Conservation (phyloP, 2,329 filamentous ascomycete genomes). For the Herpotrichia juniperi region DNA sequence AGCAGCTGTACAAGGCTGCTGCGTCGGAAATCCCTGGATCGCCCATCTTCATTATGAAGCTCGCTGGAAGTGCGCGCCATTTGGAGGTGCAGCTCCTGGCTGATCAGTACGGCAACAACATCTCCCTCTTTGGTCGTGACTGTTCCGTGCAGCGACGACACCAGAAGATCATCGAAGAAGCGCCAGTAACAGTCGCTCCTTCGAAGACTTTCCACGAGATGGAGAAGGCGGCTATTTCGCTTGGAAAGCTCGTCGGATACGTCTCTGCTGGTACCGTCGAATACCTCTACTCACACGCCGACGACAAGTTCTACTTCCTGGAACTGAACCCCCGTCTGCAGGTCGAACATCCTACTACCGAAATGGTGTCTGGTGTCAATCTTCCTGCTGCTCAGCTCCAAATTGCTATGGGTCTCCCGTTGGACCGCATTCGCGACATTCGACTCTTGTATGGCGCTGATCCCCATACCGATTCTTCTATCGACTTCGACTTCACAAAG, state of each 20-base stretch:
- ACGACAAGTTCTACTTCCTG: constrained; percentile 99
- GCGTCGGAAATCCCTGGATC: constrained; percentile 98
- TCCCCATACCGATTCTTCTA: constrained; percentile 81
- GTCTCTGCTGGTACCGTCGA: constrained; percentile 98
- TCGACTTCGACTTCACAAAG: constrained; percentile 95
- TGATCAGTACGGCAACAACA: constrained; percentile 99
- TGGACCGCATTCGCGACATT: constrained; percentile 96
- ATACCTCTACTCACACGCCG: constrained; percentile 96
- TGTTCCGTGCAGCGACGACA: constrained; percentile 98
- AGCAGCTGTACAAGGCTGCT: constrained; percentile 89
- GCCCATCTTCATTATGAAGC: constrained; percentile 99
- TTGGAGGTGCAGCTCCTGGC: constrained; percentile 96
- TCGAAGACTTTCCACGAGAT: constrained; percentile 88
- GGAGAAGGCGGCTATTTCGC: constrained; percentile 94
- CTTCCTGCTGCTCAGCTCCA: constrained; percentile 96
- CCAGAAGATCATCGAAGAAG: constrained; percentile 99
- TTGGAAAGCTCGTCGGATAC: constrained; percentile 94
- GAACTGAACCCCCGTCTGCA: constrained; percentile 98
- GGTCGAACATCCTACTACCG: constrained; percentile 98
- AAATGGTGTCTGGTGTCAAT: constrained; percentile 99
- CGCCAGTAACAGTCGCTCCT: constrained; percentile 95
- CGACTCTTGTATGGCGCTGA: constrained; percentile 95
- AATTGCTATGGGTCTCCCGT: constrained; percentile 96
- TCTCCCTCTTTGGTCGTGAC: constrained; percentile 97
- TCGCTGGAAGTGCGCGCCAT: constrained; percentile 94